Evolutionary conservation across 306 rosid genomes (phyloP), one percentile per base, ranked within the genome.

Genomic region (Dicorynia guianensis): DNA sequence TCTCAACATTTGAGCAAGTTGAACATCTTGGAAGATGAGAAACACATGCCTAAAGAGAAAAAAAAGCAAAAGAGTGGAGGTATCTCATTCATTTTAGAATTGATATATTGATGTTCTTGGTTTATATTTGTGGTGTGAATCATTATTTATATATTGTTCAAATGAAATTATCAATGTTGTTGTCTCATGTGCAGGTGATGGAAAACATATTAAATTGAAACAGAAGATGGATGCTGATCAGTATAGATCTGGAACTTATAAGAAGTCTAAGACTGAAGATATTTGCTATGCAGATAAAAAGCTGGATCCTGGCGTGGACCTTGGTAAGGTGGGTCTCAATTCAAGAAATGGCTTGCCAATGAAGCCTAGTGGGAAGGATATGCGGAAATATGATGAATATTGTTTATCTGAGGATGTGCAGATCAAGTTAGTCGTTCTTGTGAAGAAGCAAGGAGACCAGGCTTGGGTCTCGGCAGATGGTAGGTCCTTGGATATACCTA

Each of bases 221-320:
- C 69, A 78, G 20, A 86, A 83, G 81, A 68, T 60, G 64, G 87
- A 79, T 44, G 80, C 80, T 67, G 93, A 86, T 71, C 89, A 87
- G 62, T 62, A 42, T 72, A 81, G 69, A 55, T 36, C 30, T 58
- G 84, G 86, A 79, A 64, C 75, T 72, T 73, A 71, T 14, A 88
- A 85, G 86, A 88, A 77, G 67, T 77, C 71, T 11, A 93, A 75
- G 90, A 72, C 83, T 12, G 87, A 71, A 58, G 80, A 71, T 73
- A 47, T 55, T 69, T 40, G 61, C 77, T 46, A 36, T 72, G 68
- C 76, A n/a, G 76, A 74, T 56, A 79, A 76, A 53, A 81, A 82
- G 63, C 70, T 11, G 63, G 73, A 79, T 69, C 63, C 86, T 76
- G 77, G 76, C 76, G 13, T 14, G 17, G 75, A 54, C 58, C 67